phyloP scores from a whole-genome alignment of 2,329 filamentous ascomycete species.

The Akanthomyces lecanii region DNA sequence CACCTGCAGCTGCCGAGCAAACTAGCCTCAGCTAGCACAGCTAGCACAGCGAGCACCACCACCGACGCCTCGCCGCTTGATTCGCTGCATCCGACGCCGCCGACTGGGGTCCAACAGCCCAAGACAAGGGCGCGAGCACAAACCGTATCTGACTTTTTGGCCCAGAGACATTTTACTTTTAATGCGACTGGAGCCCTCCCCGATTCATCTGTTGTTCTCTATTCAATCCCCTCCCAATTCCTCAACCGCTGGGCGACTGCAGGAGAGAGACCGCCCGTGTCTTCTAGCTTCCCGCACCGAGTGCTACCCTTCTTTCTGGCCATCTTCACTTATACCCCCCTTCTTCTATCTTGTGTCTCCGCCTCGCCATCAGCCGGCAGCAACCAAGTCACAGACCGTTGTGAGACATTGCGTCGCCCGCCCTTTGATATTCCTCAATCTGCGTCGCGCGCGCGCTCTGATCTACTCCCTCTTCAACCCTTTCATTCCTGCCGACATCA shows the following conservation, averaged over 20 bases:
- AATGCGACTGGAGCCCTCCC: neutral
- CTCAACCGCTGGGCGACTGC: neutral
- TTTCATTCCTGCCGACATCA: constrained; percentile 10
- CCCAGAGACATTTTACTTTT: neutral
- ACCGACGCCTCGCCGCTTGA: neutral
- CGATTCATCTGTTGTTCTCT: neutral
- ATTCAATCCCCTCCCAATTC: neutral
- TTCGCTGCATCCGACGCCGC: neutral
- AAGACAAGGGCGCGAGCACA: neutral
- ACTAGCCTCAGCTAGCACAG: neutral
- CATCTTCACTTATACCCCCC: neutral
- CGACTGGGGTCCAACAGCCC: neutral
- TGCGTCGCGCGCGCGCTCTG: too few relatives aligned
- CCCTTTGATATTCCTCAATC: too few relatives aligned
- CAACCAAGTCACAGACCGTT: neutral
- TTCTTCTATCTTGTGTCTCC: neutral
- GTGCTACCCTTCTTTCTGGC: neutral
- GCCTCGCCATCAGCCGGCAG: neutral
- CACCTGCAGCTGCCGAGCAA: neutral
- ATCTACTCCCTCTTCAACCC: neutral
- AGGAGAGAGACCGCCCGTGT: neutral
- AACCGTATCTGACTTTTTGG: neutral
- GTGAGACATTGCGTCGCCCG: neutral
- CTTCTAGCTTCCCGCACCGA: neutral
- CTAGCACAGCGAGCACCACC: neutral